phyloP scores from a whole-genome alignment of 2,329 filamentous ascomycete species.

The Beauveria sp. region DNA sequence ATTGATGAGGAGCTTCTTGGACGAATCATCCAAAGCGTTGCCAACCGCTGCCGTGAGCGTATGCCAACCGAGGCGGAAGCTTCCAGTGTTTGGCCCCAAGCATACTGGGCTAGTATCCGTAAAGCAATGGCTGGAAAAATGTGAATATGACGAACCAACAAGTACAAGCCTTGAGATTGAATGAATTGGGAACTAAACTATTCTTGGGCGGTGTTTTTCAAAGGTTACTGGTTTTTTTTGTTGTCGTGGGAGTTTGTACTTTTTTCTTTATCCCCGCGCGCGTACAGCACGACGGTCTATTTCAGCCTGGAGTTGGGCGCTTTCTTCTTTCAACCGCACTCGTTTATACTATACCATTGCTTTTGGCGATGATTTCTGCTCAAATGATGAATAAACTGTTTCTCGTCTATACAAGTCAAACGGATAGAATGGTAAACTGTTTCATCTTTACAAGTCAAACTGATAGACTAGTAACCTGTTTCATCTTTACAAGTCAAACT shows the following conservation, averaged over 20 bases:
- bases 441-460: neutral
- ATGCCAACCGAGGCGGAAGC: conserved; percentile 53
- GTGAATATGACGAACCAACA: conserved; percentile 13
- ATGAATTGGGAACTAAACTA: conserved; percentile 4
- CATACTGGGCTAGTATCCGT: conserved; percentile 53
- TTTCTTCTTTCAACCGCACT: conserved; percentile 15
- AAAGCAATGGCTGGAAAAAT: conserved; percentile 37
- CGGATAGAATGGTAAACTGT: neutral
- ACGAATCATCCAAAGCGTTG: conserved; percentile 56
- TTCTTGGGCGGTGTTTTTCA: conserved; percentile 4
- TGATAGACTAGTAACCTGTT: neutral
- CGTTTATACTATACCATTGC: conserved; percentile 15
- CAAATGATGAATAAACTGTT: neutral
- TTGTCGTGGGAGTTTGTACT: conserved; percentile 11
- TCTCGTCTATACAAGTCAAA: neutral
- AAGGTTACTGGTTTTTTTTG: neutral
- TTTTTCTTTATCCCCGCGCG: conserved; percentile 15
- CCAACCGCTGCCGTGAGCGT: conserved; percentile 48
- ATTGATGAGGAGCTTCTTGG: conserved; percentile 56
- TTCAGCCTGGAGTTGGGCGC: conserved; percentile 26
- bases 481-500: neutral
- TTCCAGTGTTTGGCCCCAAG: conserved; percentile 48
- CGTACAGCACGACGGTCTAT: conserved; percentile 18
- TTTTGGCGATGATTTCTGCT: conserved; percentile 3
- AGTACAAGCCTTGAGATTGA: neutral